Base-by-base conservation (phyloP, 106 monocot genomes). In the Allium sativum region DNA sequence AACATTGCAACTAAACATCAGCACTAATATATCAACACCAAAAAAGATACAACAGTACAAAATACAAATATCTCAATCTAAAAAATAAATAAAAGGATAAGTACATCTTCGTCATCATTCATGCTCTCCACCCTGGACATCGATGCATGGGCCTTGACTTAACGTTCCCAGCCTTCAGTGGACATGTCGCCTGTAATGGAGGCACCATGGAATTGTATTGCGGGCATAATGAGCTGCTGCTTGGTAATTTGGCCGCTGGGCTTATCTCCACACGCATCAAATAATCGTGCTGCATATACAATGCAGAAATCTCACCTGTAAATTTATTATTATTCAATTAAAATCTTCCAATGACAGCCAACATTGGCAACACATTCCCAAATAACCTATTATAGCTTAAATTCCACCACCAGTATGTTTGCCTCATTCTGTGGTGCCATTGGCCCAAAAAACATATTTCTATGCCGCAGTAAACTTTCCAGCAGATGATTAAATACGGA, bases 151-250 rank as follows among this genome's bases (percentile, higher is more conserved):
- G 82, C 52, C 87, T 46, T 44, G 79, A 69, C 74, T 79, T 77
- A 79, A 59, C 60, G 21, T 42, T 65, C 9, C 87, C 87, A 40
- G 82, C 79, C 64, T 79, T 87, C n/a, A 82, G 55, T 57, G 87
- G 87, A 64, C 87, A 87, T 42, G 82, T 77, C 12, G 79, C 64
- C 47, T 76, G 70, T 13, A 82, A 70, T 46, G 87, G 82, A 69
- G 87, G 87, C 68, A 83, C 79, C 87, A 87, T 87, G 64, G 82
- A 87, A 40, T 87, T 87, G 55, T 82, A 87, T 70, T 79, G 79
- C 59, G 82, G 58, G 65, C 87, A 87, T 11, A 87, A 61, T 46
- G 87, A 79, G 3, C 73, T 73, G 17, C 77, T 74, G 0, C 55
- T 54, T 13, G 87, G 87, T 18, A 87, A 68, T 59, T 73, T 70